Conservation (phyloP, 192 early-diverging fungal species). For the Coemansia sp. region DNA sequence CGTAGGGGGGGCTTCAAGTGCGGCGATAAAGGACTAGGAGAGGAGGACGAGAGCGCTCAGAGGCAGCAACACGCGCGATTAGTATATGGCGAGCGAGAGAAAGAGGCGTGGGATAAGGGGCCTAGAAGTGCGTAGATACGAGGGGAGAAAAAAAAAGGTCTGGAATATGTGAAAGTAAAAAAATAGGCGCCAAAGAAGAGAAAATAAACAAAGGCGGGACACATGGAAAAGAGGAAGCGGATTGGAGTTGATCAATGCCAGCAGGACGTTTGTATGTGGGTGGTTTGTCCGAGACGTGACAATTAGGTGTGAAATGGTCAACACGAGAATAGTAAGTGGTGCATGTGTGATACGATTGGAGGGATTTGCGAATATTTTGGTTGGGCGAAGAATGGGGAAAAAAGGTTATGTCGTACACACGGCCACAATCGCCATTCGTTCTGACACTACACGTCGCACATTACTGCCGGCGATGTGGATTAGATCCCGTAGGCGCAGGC, state of each 20-base stretch:
- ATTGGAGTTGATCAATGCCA: constrained; percentile 5
- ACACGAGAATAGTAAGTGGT: constrained; percentile 6
- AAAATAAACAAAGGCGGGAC: constrained; percentile 1
- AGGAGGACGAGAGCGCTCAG: neutral
- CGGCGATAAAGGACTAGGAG: neutral
- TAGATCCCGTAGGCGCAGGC: too few species aligned
- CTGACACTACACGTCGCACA: constrained; percentile 1
- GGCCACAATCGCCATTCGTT: neutral
- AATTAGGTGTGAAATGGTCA: too few species aligned
- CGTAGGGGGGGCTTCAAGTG: neutral
- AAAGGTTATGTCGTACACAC: constrained; percentile 1
- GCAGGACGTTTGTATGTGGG: too few species aligned
- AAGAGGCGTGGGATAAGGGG: too few species aligned
- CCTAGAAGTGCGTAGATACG: too few species aligned
- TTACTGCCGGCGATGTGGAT: neutral
- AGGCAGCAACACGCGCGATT: neutral
- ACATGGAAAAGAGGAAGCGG: neutral
- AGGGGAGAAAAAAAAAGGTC: too few species aligned
- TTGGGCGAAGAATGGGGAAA: too few species aligned
- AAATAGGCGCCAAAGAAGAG: neutral
- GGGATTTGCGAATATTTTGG: constrained; percentile 6
- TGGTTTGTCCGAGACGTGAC: too few species aligned
- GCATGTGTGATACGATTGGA: constrained; percentile 3
- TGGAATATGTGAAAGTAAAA: too few species aligned
- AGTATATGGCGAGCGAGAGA: too few species aligned